Base-by-base conservation (phyloP, 192 early-diverging fungal genomes). In the Backusella tarrabulga region DNA sequence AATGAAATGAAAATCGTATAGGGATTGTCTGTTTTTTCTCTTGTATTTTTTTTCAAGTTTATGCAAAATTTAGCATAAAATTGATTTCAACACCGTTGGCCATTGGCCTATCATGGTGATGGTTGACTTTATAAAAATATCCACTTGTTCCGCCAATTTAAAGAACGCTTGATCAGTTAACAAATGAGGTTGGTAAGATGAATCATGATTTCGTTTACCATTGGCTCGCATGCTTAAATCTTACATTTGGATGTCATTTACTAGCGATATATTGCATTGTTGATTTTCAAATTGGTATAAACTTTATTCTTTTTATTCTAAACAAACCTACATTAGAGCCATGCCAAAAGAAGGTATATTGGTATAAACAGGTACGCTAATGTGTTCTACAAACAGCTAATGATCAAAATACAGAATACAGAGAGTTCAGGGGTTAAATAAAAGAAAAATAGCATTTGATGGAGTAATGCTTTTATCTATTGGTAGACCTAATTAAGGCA, bases 61-160 rank as follows among this genome's bases (percentile, higher is more conserved):
- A n/a, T 79, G 63, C 81, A 69, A 87, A 87, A 23, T 67, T 79
- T 9, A 79, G 83, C 0, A 67, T 88, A 14, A 77, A 85, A 29
- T 56, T 75, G 29, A 77, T 29, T 63, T 26, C 26, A 63, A 63
- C 23, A 29, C 11, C 26, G 56, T 63, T 63, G 23, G 2, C 29
- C 7, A 50, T 60, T 63, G 56, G 23, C 56, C 21, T 63, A 63
- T 63, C 56, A 63, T 29, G 23, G 6, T 50, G 56, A 63, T 12
- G 12, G n/a, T 26, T 63, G 56, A 29, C 56, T 63, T 63, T 29
- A 8, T 63, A 29, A 29, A 26, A 23, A 19, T 14, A 12, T 12
- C 9, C 14, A 29, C 56, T 63, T 21, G 54, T 21, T 26, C 56
- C 56, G 56, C 56, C 4, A 63, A 63, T 63, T 63, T 60, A 60